Evolutionary conservation across 495 filamentous ascomycete species (phyloP), one percentile per base, ranked within the genome.

Genomic region (Aspergillus sparsus): DNA sequence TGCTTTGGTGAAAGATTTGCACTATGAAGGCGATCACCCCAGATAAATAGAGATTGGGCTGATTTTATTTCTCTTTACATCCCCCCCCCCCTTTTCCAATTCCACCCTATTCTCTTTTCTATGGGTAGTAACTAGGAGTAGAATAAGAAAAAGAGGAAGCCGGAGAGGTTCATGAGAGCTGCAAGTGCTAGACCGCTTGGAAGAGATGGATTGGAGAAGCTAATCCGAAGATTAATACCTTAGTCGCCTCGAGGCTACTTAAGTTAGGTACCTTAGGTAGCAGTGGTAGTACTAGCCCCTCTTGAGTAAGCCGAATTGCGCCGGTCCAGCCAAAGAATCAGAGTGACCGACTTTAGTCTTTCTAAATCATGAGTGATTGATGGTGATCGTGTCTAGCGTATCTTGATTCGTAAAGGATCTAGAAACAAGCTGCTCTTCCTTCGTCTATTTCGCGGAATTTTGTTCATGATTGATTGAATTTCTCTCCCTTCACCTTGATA

Each of bases 21-120:
- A 49, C 35, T 41, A 57, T 57, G 35, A 47, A 52, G 57, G 57
- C 57, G 62, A 60, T 64, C 62, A 57, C 46, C 52, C 52, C 57
- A 57, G 46, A 63, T 13, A 46, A 36, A 44, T 54, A 13, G 39
- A 47, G 21, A n/a, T 46, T 33, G 39, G 51, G 49, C 39, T 53
- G 31, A 16, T 10, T 31, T 33, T 11, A 32, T 33, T n/a, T 32
- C 0, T 51, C 27, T 47, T 47, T 16, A 3, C 21, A 1, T 27
- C 3, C 21, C 3, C 1, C 21, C 21, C 21, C 1, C 21, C 21
- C 21, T 27, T 27, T 3, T 27, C 21, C 21, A 27, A 27, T 27
- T 27, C 21, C 21, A 27, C 21, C 3, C 21, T 27, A 27, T 27
- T 3, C 21, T 27, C 21, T 27, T 27, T 27, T 27, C 21, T 27